Conservation (phyloP, 148 eudicot species). For the Camellia japonica region DNA sequence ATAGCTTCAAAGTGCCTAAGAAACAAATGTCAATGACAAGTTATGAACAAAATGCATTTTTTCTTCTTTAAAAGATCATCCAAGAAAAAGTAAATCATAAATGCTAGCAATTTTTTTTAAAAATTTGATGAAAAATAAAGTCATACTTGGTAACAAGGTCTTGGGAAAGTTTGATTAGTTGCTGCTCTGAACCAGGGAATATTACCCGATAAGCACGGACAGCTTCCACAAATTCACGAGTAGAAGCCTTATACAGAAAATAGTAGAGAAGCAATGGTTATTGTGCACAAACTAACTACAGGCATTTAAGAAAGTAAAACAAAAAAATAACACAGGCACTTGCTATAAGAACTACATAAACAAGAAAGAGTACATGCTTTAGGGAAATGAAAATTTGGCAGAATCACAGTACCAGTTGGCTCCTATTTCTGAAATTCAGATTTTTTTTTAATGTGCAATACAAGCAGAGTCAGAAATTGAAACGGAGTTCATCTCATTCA, state of each 20-base stretch:
- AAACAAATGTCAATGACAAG: constrained; percentile 8
- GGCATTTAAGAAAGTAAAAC: neutral
- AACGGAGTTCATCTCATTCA: too few species aligned
- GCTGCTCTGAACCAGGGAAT: constrained; percentile 83
- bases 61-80: neutral
- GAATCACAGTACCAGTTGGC: too few species aligned
- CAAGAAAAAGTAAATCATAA: constrained; percentile 12
- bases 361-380: too few species aligned
- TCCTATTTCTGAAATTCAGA: too few species aligned
- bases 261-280: constrained; percentile 1
- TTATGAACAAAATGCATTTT: neutral
- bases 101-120: neutral
- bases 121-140: neutral
- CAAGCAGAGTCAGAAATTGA: too few species aligned
- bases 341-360: too few species aligned
- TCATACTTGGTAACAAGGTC: constrained; percentile 64
- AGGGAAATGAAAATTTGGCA: too few species aligned
- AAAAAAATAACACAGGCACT: too few species aligned
- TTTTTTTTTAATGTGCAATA: too few species aligned
- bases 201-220: constrained; percentile 83
- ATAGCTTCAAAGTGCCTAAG: constrained; percentile 78
- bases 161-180: constrained; percentile 68
- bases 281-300: constrained; percentile 15
- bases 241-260: constrained; percentile 51
- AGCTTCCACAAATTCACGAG: constrained; percentile 89